Conservation (phyloP, 140 eudicot species). For the Bidens hawaiensis region DNA sequence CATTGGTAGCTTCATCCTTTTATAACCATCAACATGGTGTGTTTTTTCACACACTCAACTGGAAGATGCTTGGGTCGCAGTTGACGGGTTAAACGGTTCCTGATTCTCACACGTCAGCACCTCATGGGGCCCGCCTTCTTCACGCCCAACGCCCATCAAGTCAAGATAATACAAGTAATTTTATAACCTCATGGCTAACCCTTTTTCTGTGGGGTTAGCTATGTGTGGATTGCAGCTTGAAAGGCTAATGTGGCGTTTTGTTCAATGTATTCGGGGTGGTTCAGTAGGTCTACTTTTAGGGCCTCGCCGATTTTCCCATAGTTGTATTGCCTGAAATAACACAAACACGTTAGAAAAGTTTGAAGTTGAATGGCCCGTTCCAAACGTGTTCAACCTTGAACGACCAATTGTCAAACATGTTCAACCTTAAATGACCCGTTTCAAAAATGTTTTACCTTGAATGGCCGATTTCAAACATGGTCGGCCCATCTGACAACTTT, state of each 20-base stretch:
- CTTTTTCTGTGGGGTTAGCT: constrained; percentile 72
- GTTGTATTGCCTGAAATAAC: constrained; percentile 59
- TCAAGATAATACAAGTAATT: constrained; percentile 67
- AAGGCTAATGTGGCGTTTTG: constrained; percentile 85
- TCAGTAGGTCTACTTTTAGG: constrained; percentile 59
- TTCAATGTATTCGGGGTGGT: constrained; percentile 85
- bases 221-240: constrained; percentile 77
- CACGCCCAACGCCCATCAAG: constrained; percentile 76
- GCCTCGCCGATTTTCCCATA: constrained; percentile 74
- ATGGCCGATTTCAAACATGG: neutral
- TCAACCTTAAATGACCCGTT: neutral
- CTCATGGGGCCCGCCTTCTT: constrained; percentile 64
- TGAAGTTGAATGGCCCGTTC: neutral
- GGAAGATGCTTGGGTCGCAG: constrained; percentile 32
- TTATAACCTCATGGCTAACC: constrained; percentile 72
- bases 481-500: no score
- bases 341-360: neutral
- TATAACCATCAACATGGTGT: neutral
- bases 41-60: constrained; percentile 16
- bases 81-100: constrained; percentile 17
- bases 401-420: neutral
- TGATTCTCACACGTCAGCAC: constrained; percentile 43
- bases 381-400: neutral
- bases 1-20: constrained; percentile 6
- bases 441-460: neutral